Evolutionary conservation across 2,329 filamentous ascomycete genomes (phyloP), one percentile per base, ranked within the genome.

Genomic region (Diplodia seriata): DNA sequence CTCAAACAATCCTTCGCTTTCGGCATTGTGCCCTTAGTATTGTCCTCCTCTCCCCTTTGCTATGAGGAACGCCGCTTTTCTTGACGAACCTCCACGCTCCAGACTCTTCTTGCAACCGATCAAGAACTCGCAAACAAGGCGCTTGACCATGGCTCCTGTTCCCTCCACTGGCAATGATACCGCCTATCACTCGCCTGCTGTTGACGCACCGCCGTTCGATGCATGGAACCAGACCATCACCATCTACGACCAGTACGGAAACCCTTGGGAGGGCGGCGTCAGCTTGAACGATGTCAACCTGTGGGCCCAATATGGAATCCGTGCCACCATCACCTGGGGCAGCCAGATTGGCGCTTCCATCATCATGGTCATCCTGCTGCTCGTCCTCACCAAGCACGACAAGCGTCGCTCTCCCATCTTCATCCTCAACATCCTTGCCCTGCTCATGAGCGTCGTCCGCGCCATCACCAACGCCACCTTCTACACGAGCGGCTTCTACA

Each of bases 321-420:
- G 79, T 9, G 74, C 83, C 43, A 82, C 78, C 75, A 87, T 91
- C 81, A 90, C 89, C 78, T 92, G 90, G 75, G 89, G 86, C 64
- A 80, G 85, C 20, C 91, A 94, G 76, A 83, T 93, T 63, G 92
- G 92, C 36, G 87, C 90, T 29, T 87, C 86, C 56, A 71, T 89
- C 68, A 79, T 90, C 69, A 86, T 93, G 73, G 81, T 94, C 20
- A 72, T 90, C 53, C 82, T 91, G 36, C 81, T 94, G 2, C 79
- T 93, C 12, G 79, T 90, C 68, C 84, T 94, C 76, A 93, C 91
- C 0, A 86, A 87, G 23, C 76, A 82, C 0, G 82, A 87, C 71
- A 93, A 92, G 76, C 86, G 91, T 69, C 80, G 81, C 64, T 89
- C 89, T 1, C 75, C 83, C 0, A 85, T 92, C 23, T 91, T 91